Base-by-base conservation (phyloP, 1,284 basidiomycete species). In the Jaminaea rosea region DNA sequence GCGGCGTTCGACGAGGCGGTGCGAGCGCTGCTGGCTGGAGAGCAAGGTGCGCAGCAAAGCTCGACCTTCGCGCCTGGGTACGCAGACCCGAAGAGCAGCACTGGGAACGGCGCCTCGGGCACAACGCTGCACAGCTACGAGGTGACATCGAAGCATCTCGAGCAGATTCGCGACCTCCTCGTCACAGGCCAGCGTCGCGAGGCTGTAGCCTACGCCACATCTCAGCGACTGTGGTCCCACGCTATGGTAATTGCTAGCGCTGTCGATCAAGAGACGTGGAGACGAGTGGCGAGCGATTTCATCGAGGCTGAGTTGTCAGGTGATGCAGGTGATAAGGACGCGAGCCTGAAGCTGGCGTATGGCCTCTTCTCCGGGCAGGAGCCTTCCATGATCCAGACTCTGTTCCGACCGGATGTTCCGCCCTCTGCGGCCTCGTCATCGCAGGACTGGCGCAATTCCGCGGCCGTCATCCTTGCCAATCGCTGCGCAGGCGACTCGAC, bases 241-340 rank as follows among this genome's bases (percentile, higher is more conserved):
- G 94, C 94, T 0, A 83, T 98, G 81, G 78, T 97, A 44, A 92
- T 98, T 56, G 84, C 94, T 7, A 92, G 88, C 68, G 86, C 87
- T 50, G 81, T 97, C 47, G 93, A 93, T 73, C 88, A 87, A 64
- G 89, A 93, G 28, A 81, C 88, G 4, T 97, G 91, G 89, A 87
- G 86, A 69, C 87, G 91, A 56, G 86, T 85, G 4, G 88, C 93
- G 0, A 82, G 80, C 32, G 86, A 91, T 56, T 98, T 98, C 68
- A 77, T 93, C 32, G 81, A 82, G 34, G 80, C 82, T 21, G 94
- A 97, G 71, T 77, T 98, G 6, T 37, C 59, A n/a, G 26, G 46
- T 17, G 44, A 37, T 23, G 28, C 28, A n/a, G 36, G 46, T 42
- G 9, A 52, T 26, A 0, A 49, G 46, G 7, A 52, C 56, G 49